Conservation (phyloP, 345 rosid species). For the Hibiscus mutabilis region DNA sequence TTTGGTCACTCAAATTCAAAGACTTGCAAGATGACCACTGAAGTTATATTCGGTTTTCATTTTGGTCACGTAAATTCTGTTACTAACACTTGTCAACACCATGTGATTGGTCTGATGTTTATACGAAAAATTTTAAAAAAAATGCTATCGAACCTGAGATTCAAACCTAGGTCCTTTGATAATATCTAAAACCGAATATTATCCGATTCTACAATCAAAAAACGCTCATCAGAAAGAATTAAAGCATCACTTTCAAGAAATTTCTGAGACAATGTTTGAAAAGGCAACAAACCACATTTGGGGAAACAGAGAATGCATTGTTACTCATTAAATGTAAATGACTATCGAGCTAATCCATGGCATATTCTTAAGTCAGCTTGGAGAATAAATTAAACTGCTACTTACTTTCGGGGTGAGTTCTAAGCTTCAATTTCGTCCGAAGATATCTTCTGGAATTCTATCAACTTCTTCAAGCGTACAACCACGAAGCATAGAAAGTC, state of each 20-base stretch:
- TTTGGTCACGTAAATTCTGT: too few relatives aligned
- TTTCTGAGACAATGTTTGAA: not conserved
- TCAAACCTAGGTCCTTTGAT: too few relatives aligned
- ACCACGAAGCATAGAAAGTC: not conserved
- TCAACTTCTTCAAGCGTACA: not conserved
- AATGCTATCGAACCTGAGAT: too few relatives aligned
- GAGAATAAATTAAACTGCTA: not conserved
- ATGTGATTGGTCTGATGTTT: too few relatives aligned
- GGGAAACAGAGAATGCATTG: not conserved
- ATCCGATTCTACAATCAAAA: too few relatives aligned
- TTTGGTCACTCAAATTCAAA: too few relatives aligned
- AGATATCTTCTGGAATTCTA: not conserved
- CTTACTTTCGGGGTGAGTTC: not conserved
- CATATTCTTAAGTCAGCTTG: not conserved
- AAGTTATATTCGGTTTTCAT: too few relatives aligned
- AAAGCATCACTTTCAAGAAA: not conserved
- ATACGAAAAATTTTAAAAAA: too few relatives aligned
- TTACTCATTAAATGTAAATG: not conserved
- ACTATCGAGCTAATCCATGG: not conserved
- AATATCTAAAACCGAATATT: too few relatives aligned
- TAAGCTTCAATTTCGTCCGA: not conserved
- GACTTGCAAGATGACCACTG: too few relatives aligned
- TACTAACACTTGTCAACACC: too few relatives aligned
- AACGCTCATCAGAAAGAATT: too few relatives aligned
- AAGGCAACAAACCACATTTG: not conserved